Evolutionary conservation across 225 moss, liverwort and hornwort species (phyloP), one percentile per base, ranked within the genome.

Genomic region (Bryoerythrophyllum caledonicum): DNA sequence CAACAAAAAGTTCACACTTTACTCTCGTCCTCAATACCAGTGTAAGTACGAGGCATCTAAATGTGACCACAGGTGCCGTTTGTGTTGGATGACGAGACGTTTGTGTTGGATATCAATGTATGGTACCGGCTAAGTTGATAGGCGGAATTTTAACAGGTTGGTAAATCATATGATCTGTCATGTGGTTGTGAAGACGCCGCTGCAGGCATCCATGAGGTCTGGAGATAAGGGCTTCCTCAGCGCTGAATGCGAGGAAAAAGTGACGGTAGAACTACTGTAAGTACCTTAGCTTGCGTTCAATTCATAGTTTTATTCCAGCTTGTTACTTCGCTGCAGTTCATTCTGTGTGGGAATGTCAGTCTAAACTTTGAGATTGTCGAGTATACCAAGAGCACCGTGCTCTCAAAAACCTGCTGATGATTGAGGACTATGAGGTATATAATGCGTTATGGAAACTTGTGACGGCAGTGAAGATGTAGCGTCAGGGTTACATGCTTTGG

Each of bases 1-100:
- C 16, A 67, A 44, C 24, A 75, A 60, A 65, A 9, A 28, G 40
- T 41, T 28, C 28, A 43, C 14, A 54, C 20, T 20, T 19, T 5
- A n/a, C 27, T 53, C 74, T 32, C 1, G 59, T 76, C 48, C 59
- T 49, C 49, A 30, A 76, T 58, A 60, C 28, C 34, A 32, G 26
- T 32, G 19, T 48, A 69, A 35, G 14, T 52, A 27, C n/a, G 52
- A 26, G 25, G 25, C 35, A 34, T 34, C 59, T 59, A 48, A 19
- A 58, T 24, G 58, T 40, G 59, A 59, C 34, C 9, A 72, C 17
- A 24, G 25, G 25, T 4, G 49, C 32, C 14, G 19, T n/a, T n/a
- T n/a, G n/a, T n/a, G n/a, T n/a, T n/a, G n/a, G 34, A 34, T 0
- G 1, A 30, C 16, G 30, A 19, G 32, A 60, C 60, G 8, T 60